Conservation (phyloP, 805 yeast species). For the Metschnikowia hibisci region DNA sequence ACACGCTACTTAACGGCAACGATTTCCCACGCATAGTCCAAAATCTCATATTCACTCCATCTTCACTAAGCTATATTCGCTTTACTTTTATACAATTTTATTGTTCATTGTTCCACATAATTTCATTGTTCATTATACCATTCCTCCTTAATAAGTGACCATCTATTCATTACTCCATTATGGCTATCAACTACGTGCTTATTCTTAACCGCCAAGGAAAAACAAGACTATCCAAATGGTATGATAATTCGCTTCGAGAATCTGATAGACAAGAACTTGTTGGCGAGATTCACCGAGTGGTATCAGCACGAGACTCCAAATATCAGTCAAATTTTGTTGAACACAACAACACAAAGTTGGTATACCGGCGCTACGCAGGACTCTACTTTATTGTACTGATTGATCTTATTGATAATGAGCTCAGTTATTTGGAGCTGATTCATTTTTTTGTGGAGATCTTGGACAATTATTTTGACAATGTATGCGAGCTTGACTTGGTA, state of each 20-base stretch:
- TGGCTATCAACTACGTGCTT: constrained; percentile 78
- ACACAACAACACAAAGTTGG: constrained; percentile 53
- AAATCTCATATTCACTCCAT: too few relatives aligned
- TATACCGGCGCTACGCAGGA: constrained; percentile 90
- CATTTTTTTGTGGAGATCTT: constrained; percentile 86
- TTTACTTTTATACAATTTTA: too few relatives aligned
- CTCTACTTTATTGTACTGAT: constrained; percentile 81
- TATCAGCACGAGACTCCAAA: constrained; percentile 79
- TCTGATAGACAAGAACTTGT: constrained; percentile 38
- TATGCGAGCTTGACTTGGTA: constrained; percentile 89
- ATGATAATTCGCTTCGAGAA: constrained; percentile 27
- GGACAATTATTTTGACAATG: constrained; percentile 83
- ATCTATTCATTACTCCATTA: too few relatives aligned
- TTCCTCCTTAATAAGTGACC: too few relatives aligned
- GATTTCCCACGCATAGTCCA: too few relatives aligned
- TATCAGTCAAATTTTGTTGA: constrained; percentile 81
- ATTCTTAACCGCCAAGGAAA: constrained; percentile 94
- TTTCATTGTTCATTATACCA: too few relatives aligned
- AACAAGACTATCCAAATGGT: constrained; percentile 83
- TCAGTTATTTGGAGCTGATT: constrained; percentile 75
- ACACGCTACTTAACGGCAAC: too few relatives aligned
- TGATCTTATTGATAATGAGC: constrained; percentile 76
- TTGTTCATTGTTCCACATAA: too few relatives aligned
- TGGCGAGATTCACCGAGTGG: constrained; percentile 69
- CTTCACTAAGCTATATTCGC: too few relatives aligned